Evolutionary conservation across 495 filamentous ascomycete genomes (phyloP).

Genomic region (Lichina pygmaea): DNA sequence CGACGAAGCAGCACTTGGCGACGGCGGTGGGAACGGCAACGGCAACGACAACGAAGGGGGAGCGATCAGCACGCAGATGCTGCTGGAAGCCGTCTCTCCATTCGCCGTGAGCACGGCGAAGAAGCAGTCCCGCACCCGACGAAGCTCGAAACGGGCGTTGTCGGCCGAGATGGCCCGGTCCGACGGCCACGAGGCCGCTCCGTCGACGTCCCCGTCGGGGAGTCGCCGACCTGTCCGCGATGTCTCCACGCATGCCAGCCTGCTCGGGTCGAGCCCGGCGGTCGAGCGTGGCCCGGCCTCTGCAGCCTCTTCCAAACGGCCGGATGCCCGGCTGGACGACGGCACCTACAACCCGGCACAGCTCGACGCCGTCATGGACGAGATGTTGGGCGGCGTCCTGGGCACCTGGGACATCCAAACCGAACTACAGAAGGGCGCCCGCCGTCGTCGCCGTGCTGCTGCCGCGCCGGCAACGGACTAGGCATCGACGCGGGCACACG

Average conservation of each 20-base stretch:
- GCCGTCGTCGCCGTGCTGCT: not conserved
- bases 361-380: not conserved
- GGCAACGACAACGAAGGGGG: not conserved
- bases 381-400: not conserved
- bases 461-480: not conserved
- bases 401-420: not conserved
- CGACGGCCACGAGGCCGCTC: no score
- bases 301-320: not conserved
- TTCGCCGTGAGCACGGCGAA: constrained; percentile 8
- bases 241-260: not conserved
- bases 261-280: not conserved
- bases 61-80: constrained; percentile 7
- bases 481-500: no score
- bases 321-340: not conserved
- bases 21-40: no score
- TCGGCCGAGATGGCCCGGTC: not conserved
- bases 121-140: constrained; percentile 1
- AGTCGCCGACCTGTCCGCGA: not conserved
- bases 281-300: not conserved
- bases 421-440: not conserved
- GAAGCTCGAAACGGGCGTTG: not conserved
- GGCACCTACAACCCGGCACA: not conserved
- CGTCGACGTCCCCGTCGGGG: not conserved
- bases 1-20: no score
- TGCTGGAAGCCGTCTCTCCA: constrained; percentile 7